Evolutionary conservation across 352 stramenopile species (phyloP).

Genomic region (Phytophthora ramorum): DNA sequence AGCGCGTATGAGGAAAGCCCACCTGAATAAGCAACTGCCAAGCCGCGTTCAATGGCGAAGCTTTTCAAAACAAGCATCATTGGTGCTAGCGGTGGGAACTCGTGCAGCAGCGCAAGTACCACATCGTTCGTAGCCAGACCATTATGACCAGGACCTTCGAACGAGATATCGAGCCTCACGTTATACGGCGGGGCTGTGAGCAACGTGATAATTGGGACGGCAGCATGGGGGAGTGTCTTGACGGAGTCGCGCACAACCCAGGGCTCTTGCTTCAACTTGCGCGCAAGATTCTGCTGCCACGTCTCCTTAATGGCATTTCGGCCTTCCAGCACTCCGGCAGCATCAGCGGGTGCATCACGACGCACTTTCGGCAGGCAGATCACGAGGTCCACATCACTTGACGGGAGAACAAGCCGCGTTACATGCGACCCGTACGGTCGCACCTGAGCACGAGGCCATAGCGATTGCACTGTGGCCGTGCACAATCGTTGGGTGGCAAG

Average conservation of each 20-base stretch:
- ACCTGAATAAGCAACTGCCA: constrained; percentile 96
- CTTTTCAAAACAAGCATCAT: constrained; percentile 98
- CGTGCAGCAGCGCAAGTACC: constrained; percentile 92
- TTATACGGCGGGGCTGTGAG: constrained; percentile 80
- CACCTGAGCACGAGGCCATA: constrained; percentile 96
- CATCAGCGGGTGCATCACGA: constrained; percentile 93
- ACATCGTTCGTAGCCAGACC: constrained; percentile 95
- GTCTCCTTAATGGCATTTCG: constrained; percentile 99
- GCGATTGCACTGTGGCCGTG: constrained; percentile 82
- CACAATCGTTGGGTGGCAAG: constrained; percentile 81
- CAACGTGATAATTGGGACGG: constrained; percentile 98
- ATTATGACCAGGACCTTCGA: constrained; percentile 96
- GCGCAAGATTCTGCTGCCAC: constrained; percentile 96
- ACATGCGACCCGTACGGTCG: constrained; percentile 98
- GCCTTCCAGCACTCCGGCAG: constrained; percentile 96
- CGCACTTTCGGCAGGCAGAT: constrained; percentile 98
- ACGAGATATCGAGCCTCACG: constrained; percentile 96
- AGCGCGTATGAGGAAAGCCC: constrained; percentile 96
- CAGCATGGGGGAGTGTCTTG: constrained; percentile 96
- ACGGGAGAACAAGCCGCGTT: constrained; percentile 95
- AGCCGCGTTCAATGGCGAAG: constrained; percentile 92
- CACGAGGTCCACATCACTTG: constrained; percentile 97
- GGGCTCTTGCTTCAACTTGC: constrained; percentile 93
- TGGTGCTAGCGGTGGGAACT: constrained; percentile 94
- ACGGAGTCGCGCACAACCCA: constrained; percentile 95